phyloP scores from a whole-genome alignment of 2,329 filamentous ascomycete species.

The Colletotrichum sidae region DNA sequence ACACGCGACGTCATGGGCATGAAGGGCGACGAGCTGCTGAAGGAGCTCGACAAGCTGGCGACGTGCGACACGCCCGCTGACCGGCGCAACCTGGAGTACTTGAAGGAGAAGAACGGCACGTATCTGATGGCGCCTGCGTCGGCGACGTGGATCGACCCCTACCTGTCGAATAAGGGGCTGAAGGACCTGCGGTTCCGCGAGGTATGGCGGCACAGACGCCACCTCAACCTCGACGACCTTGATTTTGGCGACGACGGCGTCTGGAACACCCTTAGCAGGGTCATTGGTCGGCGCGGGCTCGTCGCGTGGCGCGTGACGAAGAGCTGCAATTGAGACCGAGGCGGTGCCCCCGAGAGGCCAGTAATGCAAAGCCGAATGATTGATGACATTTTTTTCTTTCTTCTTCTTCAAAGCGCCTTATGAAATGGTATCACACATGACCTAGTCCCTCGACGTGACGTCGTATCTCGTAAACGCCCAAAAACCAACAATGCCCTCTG shows the following conservation, averaged over 20 bases:
- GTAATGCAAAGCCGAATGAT: conserved; percentile 30
- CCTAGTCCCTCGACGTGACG: neutral
- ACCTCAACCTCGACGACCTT: conserved; percentile 83
- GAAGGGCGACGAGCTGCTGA: conserved; percentile 69
- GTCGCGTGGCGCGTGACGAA: conserved; percentile 74
- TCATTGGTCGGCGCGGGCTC: conserved; percentile 72
- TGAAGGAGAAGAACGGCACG: conserved; percentile 72
- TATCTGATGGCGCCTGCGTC: conserved; percentile 81
- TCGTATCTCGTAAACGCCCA: conserved; percentile 6
- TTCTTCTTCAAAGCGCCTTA: neutral
- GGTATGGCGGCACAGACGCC: conserved; percentile 75
- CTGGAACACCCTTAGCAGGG: conserved; percentile 75
- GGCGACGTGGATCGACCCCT: conserved; percentile 75
- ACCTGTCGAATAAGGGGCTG: conserved; percentile 68
- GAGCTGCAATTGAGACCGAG: conserved; percentile 55
- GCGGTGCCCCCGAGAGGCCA: conserved; percentile 1
- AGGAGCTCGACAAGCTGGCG: conserved; percentile 67
- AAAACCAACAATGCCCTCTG: neutral
- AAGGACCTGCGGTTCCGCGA: conserved; percentile 74
- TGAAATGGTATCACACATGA: conserved; percentile 29
- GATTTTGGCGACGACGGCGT: conserved; percentile 83
- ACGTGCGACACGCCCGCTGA: conserved; percentile 72
- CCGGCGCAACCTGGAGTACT: conserved; percentile 65
- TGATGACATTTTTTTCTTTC: conserved; percentile 25
- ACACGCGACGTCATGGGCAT: conserved; percentile 82